Evolutionary conservation across 202 grass and related monocot genomes (phyloP).

Genomic region (Tripidium arundinaceum): DNA sequence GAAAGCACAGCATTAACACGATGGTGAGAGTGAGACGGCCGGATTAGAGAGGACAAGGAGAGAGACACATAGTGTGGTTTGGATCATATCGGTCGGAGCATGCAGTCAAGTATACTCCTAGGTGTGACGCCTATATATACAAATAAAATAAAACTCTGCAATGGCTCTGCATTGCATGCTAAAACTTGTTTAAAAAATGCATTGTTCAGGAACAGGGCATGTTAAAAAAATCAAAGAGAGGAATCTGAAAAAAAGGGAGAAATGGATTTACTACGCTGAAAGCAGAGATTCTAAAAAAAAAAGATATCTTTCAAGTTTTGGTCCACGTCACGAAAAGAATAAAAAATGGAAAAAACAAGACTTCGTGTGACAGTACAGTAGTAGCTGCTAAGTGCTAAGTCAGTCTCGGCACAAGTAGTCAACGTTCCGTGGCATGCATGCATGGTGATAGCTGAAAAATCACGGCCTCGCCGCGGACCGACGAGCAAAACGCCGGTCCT

Average conservation of each 20-base stretch:
- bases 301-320: neutral
- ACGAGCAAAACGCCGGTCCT: neutral
- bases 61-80: too few species aligned
- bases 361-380: neutral
- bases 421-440: neutral
- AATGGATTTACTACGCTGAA: too few species aligned
- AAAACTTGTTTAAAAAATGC: neutral
- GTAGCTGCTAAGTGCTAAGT: too few species aligned
- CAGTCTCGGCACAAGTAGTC: neutral
- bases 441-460: neutral
- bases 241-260: too few species aligned
- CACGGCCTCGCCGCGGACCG: neutral
- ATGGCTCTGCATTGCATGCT: neutral
- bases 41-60: too few species aligned
- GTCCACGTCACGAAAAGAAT: neutral
- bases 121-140: too few species aligned
- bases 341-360: neutral
- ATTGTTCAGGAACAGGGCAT: neutral
- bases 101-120: too few species aligned
- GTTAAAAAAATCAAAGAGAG: neutral
- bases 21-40: too few species aligned
- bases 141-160: neutral
- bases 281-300: neutral
- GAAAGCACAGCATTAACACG: too few species aligned
- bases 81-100: too few species aligned